These are phyloP conservation scores for Thymus quinquecostatus DNA, from an alignment of 257 asterid species.

Conservation along the genomic window DNA sequence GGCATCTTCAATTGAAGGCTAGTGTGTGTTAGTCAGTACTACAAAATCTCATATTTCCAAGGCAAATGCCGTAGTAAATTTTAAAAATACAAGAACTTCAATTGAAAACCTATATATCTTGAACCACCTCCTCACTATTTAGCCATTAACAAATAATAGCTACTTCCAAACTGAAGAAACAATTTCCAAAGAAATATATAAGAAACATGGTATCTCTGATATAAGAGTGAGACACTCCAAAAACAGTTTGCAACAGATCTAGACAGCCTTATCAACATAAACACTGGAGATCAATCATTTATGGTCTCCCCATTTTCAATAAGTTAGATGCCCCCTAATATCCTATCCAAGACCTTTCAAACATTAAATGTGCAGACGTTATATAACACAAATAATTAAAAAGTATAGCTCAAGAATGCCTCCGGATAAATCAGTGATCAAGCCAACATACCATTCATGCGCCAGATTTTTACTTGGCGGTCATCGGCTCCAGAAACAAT, in stretches of 20 bases:
- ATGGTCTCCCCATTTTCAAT: neutral
- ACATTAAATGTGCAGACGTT: slow-evolving; percentile 9
- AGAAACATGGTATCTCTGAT: neutral
- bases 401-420: slow-evolving; percentile 1
- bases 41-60: slow-evolving; percentile 3
- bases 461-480: slow-evolving; percentile 98
- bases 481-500: slow-evolving; percentile 99
- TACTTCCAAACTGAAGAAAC: neutral
- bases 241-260: neutral
- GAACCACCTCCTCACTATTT: neutral
- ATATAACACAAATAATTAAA: neutral
- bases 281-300: neutral
- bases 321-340: neutral
- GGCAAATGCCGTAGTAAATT: neutral
- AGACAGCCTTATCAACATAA: neutral
- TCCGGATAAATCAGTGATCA: neutral
- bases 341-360: slow-evolving; percentile 1
- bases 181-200: slow-evolving; percentile 12
- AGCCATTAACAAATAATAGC: neutral
- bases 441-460: slow-evolving; percentile 87
- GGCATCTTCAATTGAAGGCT: neutral
- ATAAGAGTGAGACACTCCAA: slow-evolving; percentile 9
- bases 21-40: slow-evolving; percentile 15
- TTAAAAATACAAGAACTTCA: neutral
- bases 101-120: slow-evolving; percentile 7